Evolutionary conservation across 139 green algal genomes (phyloP), one percentile per base, ranked within the genome.

Genomic region (Closterium sp.): DNA sequence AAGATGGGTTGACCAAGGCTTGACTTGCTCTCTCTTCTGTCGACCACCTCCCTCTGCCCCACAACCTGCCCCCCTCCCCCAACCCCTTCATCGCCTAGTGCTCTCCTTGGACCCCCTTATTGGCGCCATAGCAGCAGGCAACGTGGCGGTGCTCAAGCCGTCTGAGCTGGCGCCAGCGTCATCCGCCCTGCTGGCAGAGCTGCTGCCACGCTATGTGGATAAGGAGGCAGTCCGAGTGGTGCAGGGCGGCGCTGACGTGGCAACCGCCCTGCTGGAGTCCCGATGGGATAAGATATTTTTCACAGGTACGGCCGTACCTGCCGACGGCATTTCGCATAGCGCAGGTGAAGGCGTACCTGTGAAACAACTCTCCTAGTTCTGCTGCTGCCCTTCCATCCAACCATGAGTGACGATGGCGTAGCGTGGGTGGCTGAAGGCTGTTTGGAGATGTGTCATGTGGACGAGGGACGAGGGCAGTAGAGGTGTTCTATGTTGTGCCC

Each of bases 231-330:
- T 93, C 1, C 84, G 35, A 7, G 84, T 93, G 33, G 36, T 93
- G 16, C 34, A 93, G 76, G 90, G 90, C 16, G 90, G 90, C 25
- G 23, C 90, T 38, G 28, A 87, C 23, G 85, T 86, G 69, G 90
- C 55, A 25, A 64, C 85, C 12, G 84, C 85, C 21, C 85, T 93
- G 0, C 85, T 93, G 23, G 90, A 90, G 33, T 87, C 66, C 34
- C 33, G 38, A 33, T 93, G 84, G 84, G 90, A 93, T 36, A 86
- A 90, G 34, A 93, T 93, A 21, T 93, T 93, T 35, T 93, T 84
- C 85, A 93, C 90, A 87, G 90, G 90, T 93, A 2, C 25, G 23
- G 6, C 35, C 8, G 10, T 87, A 1, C 84, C 25, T 3, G 5
- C 84, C 0, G 33, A 34, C 16, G n/a, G n/a, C n/a, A n/a, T n/a